These are phyloP conservation scores for Auriscalpium orientale DNA, from an alignment of 768 basidiomycete genomes.

Conservation along the genomic window DNA sequence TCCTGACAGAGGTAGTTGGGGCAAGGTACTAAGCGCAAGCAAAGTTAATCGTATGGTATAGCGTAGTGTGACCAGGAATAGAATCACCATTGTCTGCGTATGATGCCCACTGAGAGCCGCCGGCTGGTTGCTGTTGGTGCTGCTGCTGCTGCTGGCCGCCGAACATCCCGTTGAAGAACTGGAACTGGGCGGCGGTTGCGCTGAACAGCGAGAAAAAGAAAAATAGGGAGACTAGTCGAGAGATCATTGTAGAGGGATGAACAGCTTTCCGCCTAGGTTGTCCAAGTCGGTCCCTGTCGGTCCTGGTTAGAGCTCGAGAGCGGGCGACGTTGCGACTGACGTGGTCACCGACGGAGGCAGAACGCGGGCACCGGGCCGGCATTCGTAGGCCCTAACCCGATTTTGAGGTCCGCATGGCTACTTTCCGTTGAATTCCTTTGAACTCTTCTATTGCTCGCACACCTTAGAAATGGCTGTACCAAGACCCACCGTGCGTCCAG, in stretches of 20 bases:
- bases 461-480: slow-evolving; percentile 47
- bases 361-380: no score
- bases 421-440: neutral
- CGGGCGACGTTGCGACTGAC: no score
- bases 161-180: slow-evolving; percentile 16
- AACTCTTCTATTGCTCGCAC: neutral
- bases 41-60: neutral
- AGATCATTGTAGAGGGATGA: no score
- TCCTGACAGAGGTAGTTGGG: slow-evolving; percentile 69
- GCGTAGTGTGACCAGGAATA: neutral
- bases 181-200: slow-evolving; percentile 11
- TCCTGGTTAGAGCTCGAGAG: no score
- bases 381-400: no score
- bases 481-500: slow-evolving; percentile 56
- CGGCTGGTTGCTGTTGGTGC: slow-evolving; percentile 13
- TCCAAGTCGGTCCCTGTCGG: no score
- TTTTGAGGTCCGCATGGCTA: no score
- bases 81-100: slow-evolving; percentile 14
- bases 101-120: slow-evolving; percentile 11
- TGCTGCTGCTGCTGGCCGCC: slow-evolving; percentile 11
- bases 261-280: no score
- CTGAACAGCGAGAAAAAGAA: slow-evolving; percentile 2
- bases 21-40: slow-evolving; percentile 49
- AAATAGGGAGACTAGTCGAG: neutral
- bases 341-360: no score